Evolutionary conservation across 768 basidiomycete genomes (phyloP).

Genomic region (Rhodotorula graminis): DNA sequence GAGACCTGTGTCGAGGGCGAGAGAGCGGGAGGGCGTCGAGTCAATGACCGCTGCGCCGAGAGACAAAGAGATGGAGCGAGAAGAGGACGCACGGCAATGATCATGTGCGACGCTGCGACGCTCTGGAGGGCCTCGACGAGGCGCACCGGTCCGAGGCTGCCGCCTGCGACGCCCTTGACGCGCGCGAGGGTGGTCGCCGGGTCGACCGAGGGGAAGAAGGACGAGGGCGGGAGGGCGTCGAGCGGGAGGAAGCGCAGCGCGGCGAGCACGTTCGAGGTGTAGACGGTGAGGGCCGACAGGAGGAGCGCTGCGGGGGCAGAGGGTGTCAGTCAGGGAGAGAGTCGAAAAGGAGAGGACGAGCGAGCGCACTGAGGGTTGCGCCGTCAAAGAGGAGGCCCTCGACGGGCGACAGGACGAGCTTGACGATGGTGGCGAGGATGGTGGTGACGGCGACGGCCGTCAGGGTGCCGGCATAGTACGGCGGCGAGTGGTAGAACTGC

Average conservation of each 20-base stretch:
- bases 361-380: slow-evolving; percentile 17
- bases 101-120: slow-evolving; percentile 32
- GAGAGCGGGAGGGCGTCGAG: not conserved
- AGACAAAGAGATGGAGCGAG: too few relatives aligned
- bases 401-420: slow-evolving; percentile 25
- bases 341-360: not conserved
- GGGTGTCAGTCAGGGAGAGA: not conserved
- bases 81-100: slow-evolving; percentile 26
- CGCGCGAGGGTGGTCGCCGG: not conserved
- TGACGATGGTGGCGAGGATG: not conserved
- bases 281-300: slow-evolving; percentile 27
- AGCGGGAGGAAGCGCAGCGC: slow-evolving; percentile 35
- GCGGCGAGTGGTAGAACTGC: slow-evolving; percentile 17
- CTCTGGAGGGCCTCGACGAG: slow-evolving; percentile 32
- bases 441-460: slow-evolving; percentile 5
- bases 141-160: not conserved
- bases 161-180: not conserved
- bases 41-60: accelerated
- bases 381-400: slow-evolving; percentile 30
- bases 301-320: slow-evolving; percentile 18
- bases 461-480: slow-evolving; percentile 15
- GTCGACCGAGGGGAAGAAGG: not conserved
- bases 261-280: slow-evolving; percentile 33
- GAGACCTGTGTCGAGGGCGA: slow-evolving; percentile 22
- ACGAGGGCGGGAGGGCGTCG: not conserved